Base-by-base conservation (phyloP, 495 filamentous ascomycete genomes). In the Hyaloscypha bicolor region DNA sequence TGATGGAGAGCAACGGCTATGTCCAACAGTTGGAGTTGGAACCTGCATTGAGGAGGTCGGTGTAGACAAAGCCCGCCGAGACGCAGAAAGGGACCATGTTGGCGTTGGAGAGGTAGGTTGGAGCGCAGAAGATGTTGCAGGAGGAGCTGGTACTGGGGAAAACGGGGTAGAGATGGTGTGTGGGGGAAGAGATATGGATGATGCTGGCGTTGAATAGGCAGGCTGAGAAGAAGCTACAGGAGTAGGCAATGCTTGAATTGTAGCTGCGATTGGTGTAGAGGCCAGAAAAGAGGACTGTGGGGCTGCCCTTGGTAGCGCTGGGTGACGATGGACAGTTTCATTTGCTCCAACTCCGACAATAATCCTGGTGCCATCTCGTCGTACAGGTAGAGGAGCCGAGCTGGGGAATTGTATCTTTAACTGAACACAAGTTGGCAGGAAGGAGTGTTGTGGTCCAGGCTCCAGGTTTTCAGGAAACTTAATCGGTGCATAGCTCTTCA, bases 401-500 rank as follows among this genome's bases (percentile, higher is more conserved):
- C 9, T 68, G 0, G 61, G 33, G 25, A 73, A 37, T n/a, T 68
- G 19, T 8, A 69, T 55, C 19, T 55, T 45, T 3, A 73, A 60
- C 32, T 52, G 51, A 12, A 73, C 57, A 42, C 64, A 70, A n/a
- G 39, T 67, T 0, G 71, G 71, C 1, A 70, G 42, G n/a, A 51
- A 48, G 21, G 62, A 64, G 25, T 62, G 58, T 25, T 64, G 60
- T 16, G 62, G 60, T 48, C 78, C 77, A 60, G 86, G 76, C 3
- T 84, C 76, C 60, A 83, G 67, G 56, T 75, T 61, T 30, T 74
- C 68, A 31, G 81, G 77, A 22, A 87, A 67, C 33, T 84, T 71
- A 3, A 94, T 83, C 0, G 91, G 90, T 21, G 78, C 77, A 69
- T 88, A 91, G 62, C 87, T 86, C 75, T 96, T 95, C 22, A 97